phyloP scores from a whole-genome alignment of 1,284 basidiomycete species.

The Porphyrellus sp. region DNA sequence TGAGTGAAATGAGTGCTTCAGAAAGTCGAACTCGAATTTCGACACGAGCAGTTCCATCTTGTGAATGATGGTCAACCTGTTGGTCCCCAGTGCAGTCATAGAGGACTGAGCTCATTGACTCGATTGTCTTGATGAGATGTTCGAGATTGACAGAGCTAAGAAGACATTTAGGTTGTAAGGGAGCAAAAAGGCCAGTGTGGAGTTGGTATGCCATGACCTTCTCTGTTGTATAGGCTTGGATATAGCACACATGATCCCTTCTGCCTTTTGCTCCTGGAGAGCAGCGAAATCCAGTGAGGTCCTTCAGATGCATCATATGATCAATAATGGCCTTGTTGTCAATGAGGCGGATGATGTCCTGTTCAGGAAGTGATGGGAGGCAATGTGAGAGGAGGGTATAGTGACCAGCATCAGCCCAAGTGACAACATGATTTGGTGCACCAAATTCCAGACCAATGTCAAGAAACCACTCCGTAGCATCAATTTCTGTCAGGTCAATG shows the following conservation, averaged over 20 bases:
- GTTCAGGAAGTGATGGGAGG: background rate
- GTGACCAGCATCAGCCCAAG: background rate
- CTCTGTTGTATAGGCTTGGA: slow-evolving; percentile 18
- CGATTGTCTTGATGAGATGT: background rate
- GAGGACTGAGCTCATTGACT: background rate
- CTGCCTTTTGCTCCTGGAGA: background rate
- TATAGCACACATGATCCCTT: background rate
- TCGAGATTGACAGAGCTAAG: too few relatives aligned
- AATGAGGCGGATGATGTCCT: background rate
- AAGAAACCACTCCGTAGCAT: background rate
- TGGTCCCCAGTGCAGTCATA: background rate
- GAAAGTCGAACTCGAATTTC: background rate
- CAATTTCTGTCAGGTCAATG: background rate
- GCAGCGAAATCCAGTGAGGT: slow-evolving; percentile 9
- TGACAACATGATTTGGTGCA: background rate
- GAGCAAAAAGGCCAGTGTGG: slow-evolving; percentile 5
- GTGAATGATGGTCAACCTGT: background rate
- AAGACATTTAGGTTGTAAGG: background rate
- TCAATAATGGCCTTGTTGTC: background rate
- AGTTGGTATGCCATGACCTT: slow-evolving; percentile 17
- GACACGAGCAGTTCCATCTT: background rate
- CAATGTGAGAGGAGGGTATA: background rate
- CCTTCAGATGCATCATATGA: slow-evolving; percentile 11
- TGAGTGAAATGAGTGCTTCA: background rate
- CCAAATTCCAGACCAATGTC: background rate